These are phyloP conservation scores for Spergularia marina DNA, from an alignment of 148 eudicot species.

Conservation along the genomic window DNA sequence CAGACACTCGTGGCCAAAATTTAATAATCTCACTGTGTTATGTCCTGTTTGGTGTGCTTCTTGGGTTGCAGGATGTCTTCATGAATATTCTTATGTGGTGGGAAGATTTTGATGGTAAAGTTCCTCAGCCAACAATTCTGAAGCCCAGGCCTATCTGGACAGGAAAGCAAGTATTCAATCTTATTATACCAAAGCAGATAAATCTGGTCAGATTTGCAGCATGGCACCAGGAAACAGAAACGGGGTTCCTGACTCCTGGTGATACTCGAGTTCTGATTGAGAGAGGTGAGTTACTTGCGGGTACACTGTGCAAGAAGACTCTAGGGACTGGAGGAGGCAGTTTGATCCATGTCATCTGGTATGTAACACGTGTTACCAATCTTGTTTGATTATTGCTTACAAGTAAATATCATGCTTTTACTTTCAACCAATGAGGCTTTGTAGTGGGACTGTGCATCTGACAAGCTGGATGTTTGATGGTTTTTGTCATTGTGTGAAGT, in stretches of 20 bases:
- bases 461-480: neutral
- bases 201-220: constrained; percentile 84
- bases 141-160: constrained; percentile 99
- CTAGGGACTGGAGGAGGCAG: constrained; percentile 91
- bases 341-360: constrained; percentile 98
- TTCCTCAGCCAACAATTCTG: constrained; percentile 91
- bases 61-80: constrained; percentile 72
- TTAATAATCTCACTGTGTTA: neutral
- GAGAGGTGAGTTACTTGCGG: constrained; percentile 87
- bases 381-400: neutral
- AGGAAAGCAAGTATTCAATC: constrained; percentile 95
- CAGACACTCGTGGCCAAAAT: neutral
- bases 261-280: constrained; percentile 93
- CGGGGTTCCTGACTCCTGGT: constrained; percentile 82
- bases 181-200: constrained; percentile 97
- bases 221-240: constrained; percentile 84
- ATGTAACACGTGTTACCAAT: constrained; percentile 5
- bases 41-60: neutral
- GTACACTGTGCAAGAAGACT: constrained; percentile 94
- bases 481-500: neutral
- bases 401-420: neutral
- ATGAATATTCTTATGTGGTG: constrained; percentile 99
- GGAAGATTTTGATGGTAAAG: constrained; percentile 98
- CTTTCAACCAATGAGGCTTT: neutral
- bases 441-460: neutral